These are phyloP conservation scores for Cajanus cajan DNA, from an alignment of 306 rosid species.

Conservation along the genomic window DNA sequence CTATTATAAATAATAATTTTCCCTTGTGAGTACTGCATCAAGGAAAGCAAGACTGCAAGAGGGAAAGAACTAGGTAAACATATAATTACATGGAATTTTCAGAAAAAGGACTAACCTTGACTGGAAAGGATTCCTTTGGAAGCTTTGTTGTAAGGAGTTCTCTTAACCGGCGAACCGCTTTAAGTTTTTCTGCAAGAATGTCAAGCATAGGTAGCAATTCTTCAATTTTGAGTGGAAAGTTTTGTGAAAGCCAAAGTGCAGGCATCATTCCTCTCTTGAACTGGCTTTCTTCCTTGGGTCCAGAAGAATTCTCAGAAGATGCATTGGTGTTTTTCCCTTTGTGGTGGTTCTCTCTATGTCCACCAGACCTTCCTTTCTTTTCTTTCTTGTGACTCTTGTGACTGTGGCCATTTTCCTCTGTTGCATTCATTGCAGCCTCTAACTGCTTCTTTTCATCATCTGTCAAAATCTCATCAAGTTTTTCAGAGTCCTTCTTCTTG, in stretches of 20 bases:
- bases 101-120: conserved; percentile 59
- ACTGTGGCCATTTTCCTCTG: conserved; percentile 50
- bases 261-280: conserved; percentile 81
- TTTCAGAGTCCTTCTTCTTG: conserved; percentile 52
- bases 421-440: conserved; percentile 60
- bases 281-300: conserved; percentile 40
- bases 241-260: conserved; percentile 78
- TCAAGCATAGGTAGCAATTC: conserved; percentile 89
- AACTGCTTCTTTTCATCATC: conserved; percentile 80
- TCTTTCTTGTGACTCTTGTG: conserved; percentile 37
- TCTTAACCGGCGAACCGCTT: conserved; percentile 85
- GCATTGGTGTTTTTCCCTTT: conserved; percentile 43
- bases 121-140: conserved; percentile 89
- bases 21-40: not conserved
- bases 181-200: conserved; percentile 85
- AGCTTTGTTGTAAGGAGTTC: conserved; percentile 91
- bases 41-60: not conserved
- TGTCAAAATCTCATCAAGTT: conserved; percentile 57
- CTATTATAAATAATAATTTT: not conserved
- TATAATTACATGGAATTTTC: not conserved
- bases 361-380: conserved; percentile 69
- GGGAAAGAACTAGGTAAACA: not conserved
- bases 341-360: conserved; percentile 45
- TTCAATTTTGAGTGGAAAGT: conserved; percentile 74
- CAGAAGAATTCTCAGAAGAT: conserved; percentile 34